Percentiles rank a stretch among this genome's conserved stretches.
Conservation (phyloP, 495 filamentous ascomycete genomes). For the Penicillium pancosmium region DNA sequence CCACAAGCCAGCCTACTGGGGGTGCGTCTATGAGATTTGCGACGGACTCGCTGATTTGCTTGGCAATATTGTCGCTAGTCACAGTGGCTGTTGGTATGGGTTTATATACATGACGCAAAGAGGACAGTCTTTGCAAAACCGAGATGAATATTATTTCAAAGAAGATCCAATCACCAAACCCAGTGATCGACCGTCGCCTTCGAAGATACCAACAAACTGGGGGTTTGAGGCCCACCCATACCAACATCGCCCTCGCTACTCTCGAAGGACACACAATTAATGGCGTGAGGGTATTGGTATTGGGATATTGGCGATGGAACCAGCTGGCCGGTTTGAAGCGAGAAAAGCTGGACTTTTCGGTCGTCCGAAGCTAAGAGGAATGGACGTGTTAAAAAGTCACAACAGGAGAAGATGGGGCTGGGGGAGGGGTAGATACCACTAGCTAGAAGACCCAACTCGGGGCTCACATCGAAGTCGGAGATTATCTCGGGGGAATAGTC, state of each 20-base stretch:
- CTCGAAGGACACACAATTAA: slow-evolving; percentile 43
- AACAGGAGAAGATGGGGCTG: background rate
- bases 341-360: slow-evolving; percentile 43
- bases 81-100: slow-evolving; percentile 20
- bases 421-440: slow-evolving; percentile 31
- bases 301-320: slow-evolving; percentile 36
- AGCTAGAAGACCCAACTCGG: slow-evolving; percentile 42
- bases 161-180: slow-evolving; percentile 33
- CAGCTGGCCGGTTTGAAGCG: slow-evolving; percentile 37
- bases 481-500: slow-evolving; percentile 30
- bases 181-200: slow-evolving; percentile 41
- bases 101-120: slow-evolving; percentile 21
- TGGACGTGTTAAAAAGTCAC: background rate
- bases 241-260: slow-evolving; percentile 22
- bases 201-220: slow-evolving; percentile 39
- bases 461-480: slow-evolving; percentile 41
- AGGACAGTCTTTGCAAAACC: background rate
- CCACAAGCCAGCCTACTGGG: slow-evolving; percentile 10
- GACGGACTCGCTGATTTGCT: slow-evolving; percentile 7
- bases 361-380: slow-evolving; percentile 31
- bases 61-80: slow-evolving; percentile 16
- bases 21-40: slow-evolving; percentile 2
- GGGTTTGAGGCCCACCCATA: slow-evolving; percentile 34
- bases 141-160: background rate
- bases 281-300: slow-evolving; percentile 29